Base-by-base conservation (phyloP, 306 rosid genomes). In the Trifolium pratense region DNA sequence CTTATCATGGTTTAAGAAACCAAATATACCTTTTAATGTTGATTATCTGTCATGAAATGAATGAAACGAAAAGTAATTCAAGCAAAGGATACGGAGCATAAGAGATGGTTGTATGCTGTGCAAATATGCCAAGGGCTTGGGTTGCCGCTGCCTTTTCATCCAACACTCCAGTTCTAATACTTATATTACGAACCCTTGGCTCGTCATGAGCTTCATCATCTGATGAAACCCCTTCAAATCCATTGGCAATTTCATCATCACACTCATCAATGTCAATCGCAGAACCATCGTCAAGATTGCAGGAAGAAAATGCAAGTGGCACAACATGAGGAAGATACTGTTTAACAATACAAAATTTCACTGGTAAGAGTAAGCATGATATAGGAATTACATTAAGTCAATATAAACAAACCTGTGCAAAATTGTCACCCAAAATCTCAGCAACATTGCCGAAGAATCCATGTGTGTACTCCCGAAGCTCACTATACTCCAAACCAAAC, bases 71-170 rank as follows among this genome's bases (percentile, higher is more conserved):
- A 31, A 63, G 13, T 52, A 46, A 11, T 49, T 42, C 48, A 51
- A 56, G 46, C 36, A 76, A 74, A 81, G 93, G 97, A 95, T 95
- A 95, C 99, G 91, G 93, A 70, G 92, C 97, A 83, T 73, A 95
- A 80, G 84, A 84, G 77, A 75, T 70, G 87, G 89, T 90, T 49
- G 99, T 84, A 81, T 95, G 97, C 75, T 83, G 83, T 17, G 99
- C 97, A 86, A 95, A 90, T 80, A 95, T 81, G 81, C 99, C 99
- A 40, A 95, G 96, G 71, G 97, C 99, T 84, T 95, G 99, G 66
- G 99, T 95, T 62, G 99, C 99, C 78, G 99, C 97, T 70, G 99
- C 97, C 84, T 95, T 95, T 82, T 95, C 99, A 85, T 95, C 99
- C 87, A 95, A 76, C 55, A 95, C 99, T 32, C 99, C 99, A 69